Percentiles rank a stretch among this genome's conserved stretches.
These are phyloP conservation scores for Ophiostoma ulmi DNA, from an alignment of 2,329 filamentous ascomycete genomes.

Conservation along the genomic window DNA sequence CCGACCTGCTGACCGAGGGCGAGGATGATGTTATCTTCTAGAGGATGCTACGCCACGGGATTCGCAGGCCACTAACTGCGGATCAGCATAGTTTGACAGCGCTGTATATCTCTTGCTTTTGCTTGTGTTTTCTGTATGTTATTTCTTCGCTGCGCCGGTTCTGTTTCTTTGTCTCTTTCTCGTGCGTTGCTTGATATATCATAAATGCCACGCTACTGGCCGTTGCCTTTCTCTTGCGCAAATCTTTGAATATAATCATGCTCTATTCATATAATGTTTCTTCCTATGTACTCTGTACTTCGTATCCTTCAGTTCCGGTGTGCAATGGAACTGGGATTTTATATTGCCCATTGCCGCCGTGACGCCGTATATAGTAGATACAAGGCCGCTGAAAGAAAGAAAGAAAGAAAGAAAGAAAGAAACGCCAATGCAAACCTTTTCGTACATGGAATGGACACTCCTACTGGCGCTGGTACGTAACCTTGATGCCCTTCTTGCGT, in stretches of 20 bases:
- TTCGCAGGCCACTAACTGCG: background rate
- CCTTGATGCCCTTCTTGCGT: conserved; percentile 67
- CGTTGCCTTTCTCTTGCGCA: background rate
- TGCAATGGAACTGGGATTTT: conserved; percentile 24
- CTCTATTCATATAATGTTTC: background rate
- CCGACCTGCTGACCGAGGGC: conserved; percentile 67
- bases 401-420: background rate
- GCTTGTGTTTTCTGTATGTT: background rate
- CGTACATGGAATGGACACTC: conserved; percentile 4
- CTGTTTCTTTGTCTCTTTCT: background rate
- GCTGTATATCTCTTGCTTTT: conserved; percentile 8
- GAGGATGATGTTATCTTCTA: conserved; percentile 81
- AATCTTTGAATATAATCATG: background rate
- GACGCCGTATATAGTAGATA: conserved; percentile 14
- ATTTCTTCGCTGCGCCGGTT: background rate
- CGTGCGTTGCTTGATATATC: conserved; percentile 16
- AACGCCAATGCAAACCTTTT: background rate
- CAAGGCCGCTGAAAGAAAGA: conserved; percentile 12
- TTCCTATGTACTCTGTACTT: background rate
- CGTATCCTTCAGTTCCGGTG: conserved; percentile 19
- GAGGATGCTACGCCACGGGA: background rate
- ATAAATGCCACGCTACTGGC: conserved; percentile 4
- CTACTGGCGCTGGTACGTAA: conserved; percentile 91
- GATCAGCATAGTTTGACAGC: background rate
- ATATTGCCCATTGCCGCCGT: conserved; percentile 12